A percentile compares a stretch with the other conserved stretches of the same genome.
These are phyloP conservation scores for Lichenothelia convexa DNA, from an alignment of 495 filamentous ascomycete genomes.

Conservation along the genomic window DNA sequence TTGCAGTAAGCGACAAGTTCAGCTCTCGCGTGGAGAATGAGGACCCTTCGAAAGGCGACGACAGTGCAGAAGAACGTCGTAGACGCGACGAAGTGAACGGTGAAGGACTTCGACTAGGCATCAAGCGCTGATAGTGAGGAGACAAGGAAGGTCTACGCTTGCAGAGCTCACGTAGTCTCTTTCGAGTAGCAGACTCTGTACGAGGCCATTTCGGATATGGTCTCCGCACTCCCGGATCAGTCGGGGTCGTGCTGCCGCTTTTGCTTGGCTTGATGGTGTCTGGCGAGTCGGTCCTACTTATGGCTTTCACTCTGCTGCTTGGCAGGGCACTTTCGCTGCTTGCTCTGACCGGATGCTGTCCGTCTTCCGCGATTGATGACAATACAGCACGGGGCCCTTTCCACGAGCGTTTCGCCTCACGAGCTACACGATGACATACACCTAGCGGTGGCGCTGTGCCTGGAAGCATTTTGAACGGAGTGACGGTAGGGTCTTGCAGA, in stretches of 20 bases:
- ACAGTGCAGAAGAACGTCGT: conserved; percentile 8
- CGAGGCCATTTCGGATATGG: conserved; percentile 49
- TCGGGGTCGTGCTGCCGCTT: conserved; percentile 54
- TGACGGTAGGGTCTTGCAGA: conserved; percentile 78
- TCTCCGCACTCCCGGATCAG: conserved; percentile 18
- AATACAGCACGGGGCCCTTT: conserved; percentile 28
- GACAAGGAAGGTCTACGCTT: conserved; percentile 51
- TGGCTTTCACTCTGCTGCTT: conserved; percentile 2
- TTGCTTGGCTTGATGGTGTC: conserved; percentile 24
- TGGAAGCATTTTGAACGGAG: conserved; percentile 80
- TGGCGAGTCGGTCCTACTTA: conserved; percentile 16
- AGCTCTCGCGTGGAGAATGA: conserved; percentile 57
- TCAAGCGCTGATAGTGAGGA: conserved; percentile 48
- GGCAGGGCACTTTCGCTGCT: conserved; percentile 5
- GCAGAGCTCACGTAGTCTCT: conserved; percentile 66
- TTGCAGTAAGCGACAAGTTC: conserved; percentile 64
- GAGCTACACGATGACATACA: conserved; percentile 72
- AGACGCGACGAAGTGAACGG: conserved; percentile 40
- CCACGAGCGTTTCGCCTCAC: conserved; percentile 75
- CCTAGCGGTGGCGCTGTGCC: conserved; percentile 75
- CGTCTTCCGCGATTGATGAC: not conserved
- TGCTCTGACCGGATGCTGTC: too few species aligned
- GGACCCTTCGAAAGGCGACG: conserved; percentile 19
- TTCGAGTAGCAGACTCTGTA: conserved; percentile 61
- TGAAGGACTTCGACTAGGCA: conserved; percentile 57